Evolutionary conservation across 2,329 filamentous ascomycete genomes (phyloP).

Genomic region (Fusarium musae): DNA sequence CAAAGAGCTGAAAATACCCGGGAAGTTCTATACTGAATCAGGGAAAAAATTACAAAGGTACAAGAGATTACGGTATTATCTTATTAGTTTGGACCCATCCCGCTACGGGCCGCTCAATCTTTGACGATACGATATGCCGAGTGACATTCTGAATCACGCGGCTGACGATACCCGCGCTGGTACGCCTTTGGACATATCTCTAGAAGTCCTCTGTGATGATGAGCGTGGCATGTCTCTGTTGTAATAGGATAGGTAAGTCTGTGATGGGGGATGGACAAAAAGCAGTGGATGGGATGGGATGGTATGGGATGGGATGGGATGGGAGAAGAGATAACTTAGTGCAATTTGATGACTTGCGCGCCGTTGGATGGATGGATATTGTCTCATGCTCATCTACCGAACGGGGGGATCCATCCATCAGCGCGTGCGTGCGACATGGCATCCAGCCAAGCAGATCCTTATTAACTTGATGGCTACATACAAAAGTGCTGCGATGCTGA

Average conservation of each 20-base stretch:
- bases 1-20: not conserved
- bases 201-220: not conserved
- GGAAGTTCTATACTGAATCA: not conserved
- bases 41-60: not conserved
- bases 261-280: not conserved
- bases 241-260: not conserved
- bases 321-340: constrained; percentile 1
- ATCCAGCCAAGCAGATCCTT: not conserved
- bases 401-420: not conserved
- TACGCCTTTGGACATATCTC: not conserved
- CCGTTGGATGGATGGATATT: not conserved
- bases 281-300: not conserved
- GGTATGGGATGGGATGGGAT: not conserved
- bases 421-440: not conserved
- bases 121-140: not conserved
- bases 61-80: not conserved
- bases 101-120: constrained; percentile 10
- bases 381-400: not conserved
- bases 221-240: not conserved
- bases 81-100: not conserved
- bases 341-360: not conserved
- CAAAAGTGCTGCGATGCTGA: constrained; percentile 6
- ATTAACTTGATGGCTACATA: not conserved
- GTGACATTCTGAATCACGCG: not conserved
- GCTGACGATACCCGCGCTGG: not conserved